These are phyloP conservation scores for Aspergillus eucalypticola DNA, from an alignment of 2,329 filamentous ascomycete genomes.

Conservation along the genomic window DNA sequence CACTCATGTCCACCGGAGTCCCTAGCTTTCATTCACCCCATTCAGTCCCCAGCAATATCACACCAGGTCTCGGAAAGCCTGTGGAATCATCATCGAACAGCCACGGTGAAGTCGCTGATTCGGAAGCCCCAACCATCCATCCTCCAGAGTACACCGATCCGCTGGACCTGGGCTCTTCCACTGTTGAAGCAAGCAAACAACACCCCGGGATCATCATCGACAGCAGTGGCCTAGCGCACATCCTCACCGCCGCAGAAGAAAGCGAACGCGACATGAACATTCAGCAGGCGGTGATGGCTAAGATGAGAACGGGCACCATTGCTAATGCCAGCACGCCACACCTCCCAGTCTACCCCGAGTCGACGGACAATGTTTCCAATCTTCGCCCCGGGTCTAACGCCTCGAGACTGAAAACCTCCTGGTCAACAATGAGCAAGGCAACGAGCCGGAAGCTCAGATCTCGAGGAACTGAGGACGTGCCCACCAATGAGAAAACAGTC, in stretches of 20 bases:
- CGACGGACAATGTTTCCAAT: neutral
- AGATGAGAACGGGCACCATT: slow-evolving; percentile 24
- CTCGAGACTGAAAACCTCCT: slow-evolving; percentile 11
- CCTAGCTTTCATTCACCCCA: slow-evolving; percentile 19
- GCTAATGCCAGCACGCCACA: neutral
- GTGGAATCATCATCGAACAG: slow-evolving; percentile 1
- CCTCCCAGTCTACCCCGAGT: neutral
- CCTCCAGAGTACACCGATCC: neutral
- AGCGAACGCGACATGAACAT: slow-evolving; percentile 20
- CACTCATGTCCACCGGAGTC: slow-evolving; percentile 6
- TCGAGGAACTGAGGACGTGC: neutral
- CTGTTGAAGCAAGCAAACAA: neutral
- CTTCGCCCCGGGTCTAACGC: neutral
- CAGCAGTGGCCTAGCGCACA: slow-evolving; percentile 20
- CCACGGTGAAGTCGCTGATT: neutral
- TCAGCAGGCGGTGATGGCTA: slow-evolving; percentile 28
- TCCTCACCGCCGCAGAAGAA: slow-evolving; percentile 24
- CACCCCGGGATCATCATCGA: slow-evolving; percentile 26
- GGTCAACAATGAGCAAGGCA: slow-evolving; percentile 6
- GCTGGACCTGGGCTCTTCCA: slow-evolving; percentile 1
- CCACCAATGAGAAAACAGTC: neutral
- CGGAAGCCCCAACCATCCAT: neutral
- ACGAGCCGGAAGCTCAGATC: neutral
- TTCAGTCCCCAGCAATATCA: slow-evolving; percentile 1
- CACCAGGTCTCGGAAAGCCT: slow-evolving; percentile 13